Evolutionary conservation across 768 basidiomycete species (phyloP).

Genomic region (Lactarius evosmus): DNA sequence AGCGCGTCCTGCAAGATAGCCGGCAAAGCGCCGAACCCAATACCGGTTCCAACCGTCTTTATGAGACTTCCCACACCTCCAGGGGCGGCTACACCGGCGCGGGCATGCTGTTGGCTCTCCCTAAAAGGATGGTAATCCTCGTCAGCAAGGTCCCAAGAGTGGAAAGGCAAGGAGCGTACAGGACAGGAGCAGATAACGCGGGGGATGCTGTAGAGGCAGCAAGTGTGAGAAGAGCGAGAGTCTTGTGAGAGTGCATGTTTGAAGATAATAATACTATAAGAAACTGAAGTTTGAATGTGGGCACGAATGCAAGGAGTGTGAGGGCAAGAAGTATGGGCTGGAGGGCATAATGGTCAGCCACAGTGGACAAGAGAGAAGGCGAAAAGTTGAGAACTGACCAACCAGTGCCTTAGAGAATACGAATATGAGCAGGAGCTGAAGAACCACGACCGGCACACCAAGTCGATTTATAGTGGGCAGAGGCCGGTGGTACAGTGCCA

Average conservation of each 20-base stretch:
- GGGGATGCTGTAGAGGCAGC: constrained; percentile 1
- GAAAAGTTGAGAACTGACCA: constrained; percentile 6
- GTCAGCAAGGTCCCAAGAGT: neutral
- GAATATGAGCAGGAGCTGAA: constrained; percentile 9
- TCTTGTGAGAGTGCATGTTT: constrained; percentile 4
- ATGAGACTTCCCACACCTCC: neutral
- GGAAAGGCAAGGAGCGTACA: neutral
- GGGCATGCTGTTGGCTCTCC: neutral
- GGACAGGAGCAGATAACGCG: constrained; percentile 1
- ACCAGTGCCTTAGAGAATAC: constrained; percentile 12
- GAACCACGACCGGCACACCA: neutral
- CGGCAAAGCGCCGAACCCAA: neutral
- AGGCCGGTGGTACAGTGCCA: neutral
- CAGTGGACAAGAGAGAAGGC: neutral
- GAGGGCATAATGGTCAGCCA: neutral
- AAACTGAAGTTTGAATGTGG: neutral
- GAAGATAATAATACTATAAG: neutral
- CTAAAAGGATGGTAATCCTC: neutral
- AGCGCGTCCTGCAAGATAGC: neutral
- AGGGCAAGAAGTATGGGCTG: neutral
- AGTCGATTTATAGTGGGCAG: neutral
- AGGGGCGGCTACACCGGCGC: neutral
- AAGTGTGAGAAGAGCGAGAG: constrained; percentile 3
- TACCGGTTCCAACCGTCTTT: neutral
- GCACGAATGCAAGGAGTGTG: neutral